Evolutionary conservation across 2,329 filamentous ascomycete species (phyloP).

Genomic region (Claviceps sp.): DNA sequence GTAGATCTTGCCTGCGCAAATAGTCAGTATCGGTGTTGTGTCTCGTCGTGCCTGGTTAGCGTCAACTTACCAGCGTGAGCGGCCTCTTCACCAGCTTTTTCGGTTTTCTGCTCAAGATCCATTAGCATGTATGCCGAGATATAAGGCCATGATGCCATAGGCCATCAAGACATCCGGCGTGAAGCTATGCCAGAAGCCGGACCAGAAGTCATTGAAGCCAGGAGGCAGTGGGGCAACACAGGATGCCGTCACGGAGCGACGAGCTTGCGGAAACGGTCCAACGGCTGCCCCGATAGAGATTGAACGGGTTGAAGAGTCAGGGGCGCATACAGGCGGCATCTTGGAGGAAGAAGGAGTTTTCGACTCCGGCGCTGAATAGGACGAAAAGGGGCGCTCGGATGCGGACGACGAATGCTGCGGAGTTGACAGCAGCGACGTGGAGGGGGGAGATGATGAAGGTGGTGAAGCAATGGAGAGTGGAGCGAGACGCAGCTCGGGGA

Average conservation of each 20-base stretch:
- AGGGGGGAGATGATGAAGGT: slow-evolving; percentile 13
- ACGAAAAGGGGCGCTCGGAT: slow-evolving; percentile 13
- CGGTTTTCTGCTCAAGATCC: slow-evolving; percentile 16
- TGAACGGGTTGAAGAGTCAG: not conserved
- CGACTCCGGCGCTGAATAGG: slow-evolving; percentile 14
- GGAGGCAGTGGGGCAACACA: slow-evolving; percentile 8
- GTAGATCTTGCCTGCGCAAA: slow-evolving; percentile 42
- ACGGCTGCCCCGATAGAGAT: slow-evolving; percentile 1
- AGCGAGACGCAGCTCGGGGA: slow-evolving; percentile 22
- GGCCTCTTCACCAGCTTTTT: slow-evolving; percentile 24
- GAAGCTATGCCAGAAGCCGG: too few species aligned
- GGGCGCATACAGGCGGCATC: slow-evolving; percentile 41
- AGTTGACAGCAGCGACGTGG: slow-evolving; percentile 18
- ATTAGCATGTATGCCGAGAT: too few species aligned
- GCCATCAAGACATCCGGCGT: too few species aligned
- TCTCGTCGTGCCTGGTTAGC: too few species aligned
- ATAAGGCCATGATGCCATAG: not conserved
- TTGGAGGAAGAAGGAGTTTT: slow-evolving; percentile 22
- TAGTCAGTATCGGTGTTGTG: slow-evolving; percentile 10
- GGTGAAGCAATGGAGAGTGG: slow-evolving; percentile 18
- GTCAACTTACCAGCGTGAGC: slow-evolving; percentile 25
- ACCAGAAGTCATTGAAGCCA: not conserved
- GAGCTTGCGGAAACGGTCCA: slow-evolving; percentile 4
- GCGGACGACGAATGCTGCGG: slow-evolving; percentile 13
- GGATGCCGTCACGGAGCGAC: slow-evolving; percentile 7